Conservation (phyloP, 2,329 filamentous ascomycete species). For the Colletotrichum orbiculare region DNA sequence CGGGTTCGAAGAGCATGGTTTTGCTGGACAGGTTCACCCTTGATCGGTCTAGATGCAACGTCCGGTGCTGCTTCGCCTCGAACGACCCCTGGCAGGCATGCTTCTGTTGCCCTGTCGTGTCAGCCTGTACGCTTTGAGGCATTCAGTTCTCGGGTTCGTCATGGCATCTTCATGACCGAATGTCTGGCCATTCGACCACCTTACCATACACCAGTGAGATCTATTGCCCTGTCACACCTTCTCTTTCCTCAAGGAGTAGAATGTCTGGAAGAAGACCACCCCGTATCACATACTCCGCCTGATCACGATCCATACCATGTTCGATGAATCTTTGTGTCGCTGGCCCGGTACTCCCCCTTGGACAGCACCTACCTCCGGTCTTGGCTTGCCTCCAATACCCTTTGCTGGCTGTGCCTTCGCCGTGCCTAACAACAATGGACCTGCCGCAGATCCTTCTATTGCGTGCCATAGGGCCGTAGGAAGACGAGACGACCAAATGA, state of each 20-base stretch:
- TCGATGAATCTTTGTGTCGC: background rate
- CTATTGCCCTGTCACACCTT: slow-evolving; percentile 1
- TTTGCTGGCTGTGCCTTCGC: background rate
- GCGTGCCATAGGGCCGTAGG: background rate
- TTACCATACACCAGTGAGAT: background rate
- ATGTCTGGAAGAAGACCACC: slow-evolving; percentile 14
- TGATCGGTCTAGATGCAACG: background rate
- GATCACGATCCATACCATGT: slow-evolving; percentile 18
- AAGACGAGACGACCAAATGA: background rate
- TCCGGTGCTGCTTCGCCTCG: too few species aligned
- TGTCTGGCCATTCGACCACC: background rate
- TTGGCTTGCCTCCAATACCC: background rate
- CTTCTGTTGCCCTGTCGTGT: background rate
- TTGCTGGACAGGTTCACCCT: background rate
- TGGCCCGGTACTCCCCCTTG: background rate
- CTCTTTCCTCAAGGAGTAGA: slow-evolving; percentile 2
- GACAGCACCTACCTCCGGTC: background rate
- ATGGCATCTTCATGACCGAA: slow-evolving; percentile 10
- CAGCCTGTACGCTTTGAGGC: background rate
- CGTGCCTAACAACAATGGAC: slow-evolving; percentile 1
- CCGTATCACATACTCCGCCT: slow-evolving; percentile 3
- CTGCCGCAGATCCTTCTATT: slow-evolving; percentile 14
- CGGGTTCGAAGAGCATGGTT: too few species aligned
- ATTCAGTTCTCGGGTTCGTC: background rate
- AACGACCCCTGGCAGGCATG: too few species aligned